phyloP scores from a whole-genome alignment of 345 rosid genomes.

The Aquilaria sinensis region DNA sequence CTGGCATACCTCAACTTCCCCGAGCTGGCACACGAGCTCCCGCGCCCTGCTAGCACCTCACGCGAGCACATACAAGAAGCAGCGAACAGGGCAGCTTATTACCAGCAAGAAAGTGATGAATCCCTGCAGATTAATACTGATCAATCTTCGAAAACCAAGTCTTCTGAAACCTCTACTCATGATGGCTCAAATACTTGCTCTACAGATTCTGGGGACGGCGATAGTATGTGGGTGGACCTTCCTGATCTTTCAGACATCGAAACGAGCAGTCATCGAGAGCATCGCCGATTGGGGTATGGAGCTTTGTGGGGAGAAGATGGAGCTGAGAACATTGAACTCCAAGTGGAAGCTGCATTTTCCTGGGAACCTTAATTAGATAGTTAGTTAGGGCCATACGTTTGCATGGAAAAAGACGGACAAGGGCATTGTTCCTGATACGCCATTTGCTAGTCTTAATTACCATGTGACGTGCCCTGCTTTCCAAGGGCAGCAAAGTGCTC shows the following conservation, averaged over 20 bases:
- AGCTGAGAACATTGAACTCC: constrained; percentile 10
- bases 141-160: neutral
- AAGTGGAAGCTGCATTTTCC: constrained; percentile 1
- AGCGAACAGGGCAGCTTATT: constrained; percentile 9
- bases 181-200: neutral
- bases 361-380: constrained; percentile 3
- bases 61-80: constrained; percentile 13
- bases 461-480: too few relatives aligned
- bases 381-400: neutral
- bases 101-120: neutral
- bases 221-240: constrained; percentile 14
- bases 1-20: constrained; percentile 18
- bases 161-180: constrained; percentile 1
- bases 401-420: neutral
- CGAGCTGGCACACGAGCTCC: constrained; percentile 12
- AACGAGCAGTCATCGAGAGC: neutral
- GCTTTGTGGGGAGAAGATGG: constrained; percentile 11
- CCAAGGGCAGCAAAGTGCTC: neutral
- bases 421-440: neutral
- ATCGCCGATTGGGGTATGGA: neutral
- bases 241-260: constrained; percentile 15
- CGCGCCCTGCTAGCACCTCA: constrained; percentile 7
- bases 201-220: neutral
- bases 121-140: neutral
- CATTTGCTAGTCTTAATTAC: too few relatives aligned